Conservation (phyloP, 495 filamentous ascomycete species). For the Lophiotrema nucula region DNA sequence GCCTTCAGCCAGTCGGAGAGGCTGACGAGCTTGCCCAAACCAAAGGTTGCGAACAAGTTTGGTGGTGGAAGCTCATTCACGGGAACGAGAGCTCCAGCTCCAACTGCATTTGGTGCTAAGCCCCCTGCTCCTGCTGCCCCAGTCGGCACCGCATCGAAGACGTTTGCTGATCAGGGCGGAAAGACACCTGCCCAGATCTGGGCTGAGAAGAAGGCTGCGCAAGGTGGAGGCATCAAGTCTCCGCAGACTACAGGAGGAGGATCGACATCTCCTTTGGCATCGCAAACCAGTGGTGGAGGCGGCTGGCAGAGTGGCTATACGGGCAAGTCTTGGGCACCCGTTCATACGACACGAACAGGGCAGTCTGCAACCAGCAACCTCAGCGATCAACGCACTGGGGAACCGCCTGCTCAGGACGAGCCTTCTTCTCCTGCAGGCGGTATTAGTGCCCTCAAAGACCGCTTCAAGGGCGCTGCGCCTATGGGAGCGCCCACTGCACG, state of each 20-base stretch:
- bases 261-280: constrained; percentile 54
- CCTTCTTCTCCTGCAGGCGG: constrained; percentile 56
- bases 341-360: constrained; percentile 69
- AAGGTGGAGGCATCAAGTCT: constrained; percentile 55
- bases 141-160: constrained; percentile 78
- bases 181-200: constrained; percentile 96
- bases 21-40: constrained; percentile 85
- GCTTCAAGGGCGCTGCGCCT: constrained; percentile 67
- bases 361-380: constrained; percentile 58
- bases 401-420: constrained; percentile 49
- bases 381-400: constrained; percentile 58
- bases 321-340: constrained; percentile 84
- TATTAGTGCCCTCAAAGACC: constrained; percentile 70
- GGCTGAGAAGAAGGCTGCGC: constrained; percentile 91
- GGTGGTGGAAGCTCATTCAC: constrained; percentile 66
- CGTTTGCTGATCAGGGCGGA: constrained; percentile 89
- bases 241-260: constrained; percentile 39
- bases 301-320: constrained; percentile 88
- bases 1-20: constrained; percentile 71
- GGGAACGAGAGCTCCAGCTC: constrained; percentile 85
- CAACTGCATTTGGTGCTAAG: constrained; percentile 58
- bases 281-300: constrained; percentile 63
- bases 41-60: constrained; percentile 88
- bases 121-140: constrained; percentile 53
- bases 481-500: constrained; percentile 58